Percentiles rank a stretch among this genome's conserved stretches.
phyloP scores from a whole-genome alignment of 192 early-diverging fungal species.

The Polychytrium aggregatum region DNA sequence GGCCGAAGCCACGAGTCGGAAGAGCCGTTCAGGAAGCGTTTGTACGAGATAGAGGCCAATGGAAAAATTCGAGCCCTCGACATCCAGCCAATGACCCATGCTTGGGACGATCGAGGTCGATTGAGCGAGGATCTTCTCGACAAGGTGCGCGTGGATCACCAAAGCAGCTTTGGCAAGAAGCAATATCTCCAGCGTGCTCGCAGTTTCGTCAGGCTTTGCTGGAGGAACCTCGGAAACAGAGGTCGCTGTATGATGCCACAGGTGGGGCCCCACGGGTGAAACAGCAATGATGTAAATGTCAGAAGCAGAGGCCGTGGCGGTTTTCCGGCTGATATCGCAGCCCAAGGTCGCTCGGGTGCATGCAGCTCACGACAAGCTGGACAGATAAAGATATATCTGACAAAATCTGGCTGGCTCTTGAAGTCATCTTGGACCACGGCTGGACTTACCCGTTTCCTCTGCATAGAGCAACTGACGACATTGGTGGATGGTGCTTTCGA shows the following conservation, averaged over 20 bases:
- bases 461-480: too few species aligned
- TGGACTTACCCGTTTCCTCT: too few species aligned
- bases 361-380: too few species aligned
- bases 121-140: slow-evolving; percentile 7
- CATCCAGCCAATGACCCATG: slow-evolving; percentile 10
- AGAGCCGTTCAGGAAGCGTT: slow-evolving; percentile 10
- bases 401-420: too few species aligned
- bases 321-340: background rate
- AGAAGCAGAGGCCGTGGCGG: background rate
- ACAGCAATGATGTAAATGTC: too few species aligned
- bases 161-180: slow-evolving; percentile 9
- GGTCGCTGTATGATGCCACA: background rate
- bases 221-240: background rate
- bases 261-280: too few species aligned
- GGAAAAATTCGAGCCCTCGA: slow-evolving; percentile 4
- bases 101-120: slow-evolving; percentile 12
- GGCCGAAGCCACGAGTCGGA: background rate
- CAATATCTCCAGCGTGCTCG: slow-evolving; percentile 6
- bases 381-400: too few species aligned
- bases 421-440: too few species aligned
- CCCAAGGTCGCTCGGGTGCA: background rate
- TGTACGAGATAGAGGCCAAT: slow-evolving; percentile 12
- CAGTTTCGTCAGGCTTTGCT: background rate
- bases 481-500: too few species aligned
- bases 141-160: slow-evolving; percentile 12